These are phyloP conservation scores for Cornus controversa DNA, from an alignment of 148 eudicot genomes.

Conservation along the genomic window DNA sequence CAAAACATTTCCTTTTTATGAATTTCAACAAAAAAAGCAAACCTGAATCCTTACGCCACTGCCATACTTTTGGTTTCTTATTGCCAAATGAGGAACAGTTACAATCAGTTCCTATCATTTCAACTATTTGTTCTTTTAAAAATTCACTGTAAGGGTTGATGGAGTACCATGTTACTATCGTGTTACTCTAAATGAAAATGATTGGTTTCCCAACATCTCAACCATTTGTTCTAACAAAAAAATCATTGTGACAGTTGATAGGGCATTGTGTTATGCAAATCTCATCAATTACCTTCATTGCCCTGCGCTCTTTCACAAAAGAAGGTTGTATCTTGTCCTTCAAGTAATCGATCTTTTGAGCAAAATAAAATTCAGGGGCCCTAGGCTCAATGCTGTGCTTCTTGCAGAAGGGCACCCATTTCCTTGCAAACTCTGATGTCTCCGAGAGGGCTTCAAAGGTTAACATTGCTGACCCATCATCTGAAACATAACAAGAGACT, in stretches of 20 bases:
- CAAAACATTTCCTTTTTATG: too few relatives aligned
- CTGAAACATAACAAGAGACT: conserved; percentile 95
- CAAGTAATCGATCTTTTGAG: conserved; percentile 88
- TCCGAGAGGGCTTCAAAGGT: conserved; percentile 87
- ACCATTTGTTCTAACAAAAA: not conserved
- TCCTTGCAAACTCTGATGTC: conserved; percentile 93
- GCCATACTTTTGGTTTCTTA: not conserved
- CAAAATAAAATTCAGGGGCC: conserved; percentile 96
- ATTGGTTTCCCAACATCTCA: not conserved
- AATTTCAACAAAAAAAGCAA: too few relatives aligned
- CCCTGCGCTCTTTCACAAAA: conserved; percentile 93
- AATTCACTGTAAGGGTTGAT: not conserved
- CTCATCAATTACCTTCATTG: conserved; percentile 75
- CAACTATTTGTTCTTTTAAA: not conserved
- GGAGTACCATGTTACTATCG: too few relatives aligned
- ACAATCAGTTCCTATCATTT: not conserved
- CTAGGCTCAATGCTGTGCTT: conserved; percentile 90
- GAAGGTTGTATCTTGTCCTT: conserved; percentile 96
- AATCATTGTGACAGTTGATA: not conserved
- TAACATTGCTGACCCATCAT: conserved; percentile 98
- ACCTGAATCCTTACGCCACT: too few relatives aligned
- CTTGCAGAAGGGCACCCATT: conserved; percentile 97
- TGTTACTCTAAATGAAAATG: not conserved
- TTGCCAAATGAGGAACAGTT: not conserved
- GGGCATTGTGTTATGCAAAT: not conserved